Evolutionary conservation across 441 rosid genomes (phyloP).

Genomic region (Mallotus japonicus): DNA sequence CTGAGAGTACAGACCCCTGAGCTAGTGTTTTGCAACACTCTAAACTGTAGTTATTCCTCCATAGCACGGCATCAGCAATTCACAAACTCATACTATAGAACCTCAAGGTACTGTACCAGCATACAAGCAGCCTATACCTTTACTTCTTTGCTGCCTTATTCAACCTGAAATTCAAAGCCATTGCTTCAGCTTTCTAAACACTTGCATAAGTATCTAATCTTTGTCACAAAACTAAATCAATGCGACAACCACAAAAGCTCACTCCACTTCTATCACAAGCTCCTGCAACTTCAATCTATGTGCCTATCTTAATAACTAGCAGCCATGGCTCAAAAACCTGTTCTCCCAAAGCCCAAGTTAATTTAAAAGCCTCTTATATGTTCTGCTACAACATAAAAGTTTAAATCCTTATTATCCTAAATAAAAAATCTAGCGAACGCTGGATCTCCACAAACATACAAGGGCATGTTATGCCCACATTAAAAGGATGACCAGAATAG

Average conservation of each 20-base stretch:
- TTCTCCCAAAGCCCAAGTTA: neutral
- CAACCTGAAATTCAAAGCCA: neutral
- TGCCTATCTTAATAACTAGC: neutral
- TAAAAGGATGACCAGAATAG: conserved; percentile 1
- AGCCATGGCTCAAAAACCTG: neutral
- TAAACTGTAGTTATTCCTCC: neutral
- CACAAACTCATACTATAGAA: neutral
- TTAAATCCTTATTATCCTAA: neutral
- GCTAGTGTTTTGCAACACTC: neutral
- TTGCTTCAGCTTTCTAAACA: neutral
- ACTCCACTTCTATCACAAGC: neutral
- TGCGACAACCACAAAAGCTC: neutral
- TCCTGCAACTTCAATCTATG: neutral
- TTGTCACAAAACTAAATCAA: neutral
- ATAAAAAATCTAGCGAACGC: neutral
- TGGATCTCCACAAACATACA: neutral
- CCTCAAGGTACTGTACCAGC: no score
- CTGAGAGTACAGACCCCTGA: no score
- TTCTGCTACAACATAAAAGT: neutral
- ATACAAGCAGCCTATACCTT: no score
- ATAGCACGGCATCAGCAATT: neutral
- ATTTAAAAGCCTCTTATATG: neutral
- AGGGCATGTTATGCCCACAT: neutral
- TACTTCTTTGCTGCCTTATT: neutral
- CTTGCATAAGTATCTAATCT: neutral